Conservation (phyloP, 1,284 basidiomycete genomes). For the Ganoderma sp. region DNA sequence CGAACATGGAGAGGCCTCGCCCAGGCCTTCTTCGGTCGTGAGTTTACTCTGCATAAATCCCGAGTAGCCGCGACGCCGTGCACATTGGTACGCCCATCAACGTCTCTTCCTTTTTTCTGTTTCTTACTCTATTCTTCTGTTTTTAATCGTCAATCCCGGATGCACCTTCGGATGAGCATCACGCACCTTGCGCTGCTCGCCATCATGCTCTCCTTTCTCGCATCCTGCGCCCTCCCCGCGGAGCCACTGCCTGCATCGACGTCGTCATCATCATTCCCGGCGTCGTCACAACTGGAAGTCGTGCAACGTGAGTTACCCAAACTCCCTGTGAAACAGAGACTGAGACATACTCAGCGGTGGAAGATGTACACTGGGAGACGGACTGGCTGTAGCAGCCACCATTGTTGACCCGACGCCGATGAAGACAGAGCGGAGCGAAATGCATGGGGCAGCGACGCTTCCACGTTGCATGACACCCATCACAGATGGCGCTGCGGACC, state of each 20-base stretch:
- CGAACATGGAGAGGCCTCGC: background rate
- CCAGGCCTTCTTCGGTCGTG: background rate
- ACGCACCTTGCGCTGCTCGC: background rate
- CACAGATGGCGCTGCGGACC: background rate
- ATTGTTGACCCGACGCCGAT: background rate
- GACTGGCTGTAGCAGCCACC: constrained; percentile 1
- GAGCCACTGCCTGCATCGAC: background rate
- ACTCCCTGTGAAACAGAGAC: background rate
- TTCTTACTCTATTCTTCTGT: background rate
- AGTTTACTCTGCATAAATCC: background rate
- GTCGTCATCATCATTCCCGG: background rate
- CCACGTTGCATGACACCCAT: background rate
- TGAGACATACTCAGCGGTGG: background rate
- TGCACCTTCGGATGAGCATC: background rate
- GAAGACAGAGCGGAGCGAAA: background rate
- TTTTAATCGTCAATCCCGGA: background rate
- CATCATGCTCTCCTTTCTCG: background rate
- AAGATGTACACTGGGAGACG: background rate
- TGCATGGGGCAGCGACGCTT: background rate
- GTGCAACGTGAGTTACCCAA: background rate
- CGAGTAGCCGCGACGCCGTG: background rate
- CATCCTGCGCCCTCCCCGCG: background rate
- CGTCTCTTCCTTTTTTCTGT: background rate
- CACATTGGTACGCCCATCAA: background rate
- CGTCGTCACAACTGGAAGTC: background rate